Evolutionary conservation across 2,329 filamentous ascomycete genomes (phyloP), one percentile per base, ranked within the genome.

Genomic region (Gremmenia infestans): DNA sequence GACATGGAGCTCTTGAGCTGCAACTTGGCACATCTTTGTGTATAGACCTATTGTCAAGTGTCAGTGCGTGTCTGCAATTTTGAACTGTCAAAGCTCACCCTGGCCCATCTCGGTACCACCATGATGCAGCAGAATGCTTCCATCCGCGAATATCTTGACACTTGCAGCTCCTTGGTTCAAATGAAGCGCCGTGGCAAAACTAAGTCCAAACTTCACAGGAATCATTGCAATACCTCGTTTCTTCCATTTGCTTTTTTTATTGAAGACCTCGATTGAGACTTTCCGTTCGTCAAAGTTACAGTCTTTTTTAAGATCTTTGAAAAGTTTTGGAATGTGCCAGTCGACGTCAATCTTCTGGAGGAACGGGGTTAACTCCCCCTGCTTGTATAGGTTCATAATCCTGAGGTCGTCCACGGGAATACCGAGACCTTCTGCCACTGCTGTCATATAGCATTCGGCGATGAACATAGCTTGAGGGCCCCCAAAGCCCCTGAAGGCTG

Each of bases 21-120:
- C 91, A 57, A 99, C 91, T 81, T 95, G 94, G 45, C 83, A 87
- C 86, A 97, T 96, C 76, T 99, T 99, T 7, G 94, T 97, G 73
- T 99, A 89, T 9, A 99, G 78, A 2, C 94, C 94, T 73, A 92
- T 7, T 88, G 91, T 52, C 89, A 72, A 76, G 97, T 97, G 70
- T 32, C 9, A 32, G 28, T 32, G 28, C 28, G 28, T 32, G 28
- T 32, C 11, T 11, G 9, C 8, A 32, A 3, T 32, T 32, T 32
- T 32, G 28, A 32, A 32, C 11, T 11, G 11, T 12, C 9, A 32
- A 32, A 12, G 28, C 93, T 52, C 93, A 93, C 43, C 97, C 78
- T 99, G 94, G 4, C 94, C 94, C 94, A 99, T 99, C 73, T 99
- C 94, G 0, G 91, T 96, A 58, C 94, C 94, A 52, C 94, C 94